These are phyloP conservation scores for Termitomyces sp. DNA, from an alignment of 768 basidiomycete species.

Conservation along the genomic window DNA sequence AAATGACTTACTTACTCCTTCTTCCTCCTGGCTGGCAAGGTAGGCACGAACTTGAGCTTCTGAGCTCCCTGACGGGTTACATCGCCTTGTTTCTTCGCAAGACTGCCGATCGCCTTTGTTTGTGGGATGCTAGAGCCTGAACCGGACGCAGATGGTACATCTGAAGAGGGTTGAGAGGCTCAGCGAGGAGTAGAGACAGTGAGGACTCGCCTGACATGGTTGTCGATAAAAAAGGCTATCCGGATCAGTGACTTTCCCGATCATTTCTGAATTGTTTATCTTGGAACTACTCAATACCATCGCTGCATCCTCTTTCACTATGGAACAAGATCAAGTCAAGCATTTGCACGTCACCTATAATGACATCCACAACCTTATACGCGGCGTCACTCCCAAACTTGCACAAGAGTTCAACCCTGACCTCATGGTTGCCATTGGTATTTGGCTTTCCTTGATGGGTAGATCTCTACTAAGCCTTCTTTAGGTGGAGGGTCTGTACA, in stretches of 20 bases:
- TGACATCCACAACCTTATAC: constrained; percentile 87
- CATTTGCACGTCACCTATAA: constrained; percentile 83
- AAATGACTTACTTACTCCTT: constrained; percentile 58
- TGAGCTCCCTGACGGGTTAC: constrained; percentile 69
- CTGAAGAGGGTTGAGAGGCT: constrained; percentile 13
- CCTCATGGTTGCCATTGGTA: constrained; percentile 78
- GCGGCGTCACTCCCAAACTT: constrained; percentile 58
- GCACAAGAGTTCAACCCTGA: constrained; percentile 80
- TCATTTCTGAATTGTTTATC: background rate
- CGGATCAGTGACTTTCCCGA: constrained; percentile 1
- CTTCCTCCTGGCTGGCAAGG: constrained; percentile 67
- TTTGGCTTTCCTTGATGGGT: constrained; percentile 1
- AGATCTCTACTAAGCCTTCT: constrained; percentile 8
- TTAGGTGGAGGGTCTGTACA: constrained; percentile 75
- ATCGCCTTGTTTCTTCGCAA: constrained; percentile 67
- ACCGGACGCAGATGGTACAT: constrained; percentile 27
- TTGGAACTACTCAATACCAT: background rate
- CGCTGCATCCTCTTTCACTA: background rate
- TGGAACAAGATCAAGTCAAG: constrained; percentile 33
- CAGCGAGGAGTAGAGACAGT: background rate
- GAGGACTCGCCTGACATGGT: constrained; percentile 22
- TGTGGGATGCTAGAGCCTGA: constrained; percentile 21
- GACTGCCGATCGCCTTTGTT: constrained; percentile 68
- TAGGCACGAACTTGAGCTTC: constrained; percentile 78
- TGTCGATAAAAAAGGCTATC: constrained; percentile 4